Conservation (phyloP, 805 yeast genomes). For the Debaryomyces maramus region DNA sequence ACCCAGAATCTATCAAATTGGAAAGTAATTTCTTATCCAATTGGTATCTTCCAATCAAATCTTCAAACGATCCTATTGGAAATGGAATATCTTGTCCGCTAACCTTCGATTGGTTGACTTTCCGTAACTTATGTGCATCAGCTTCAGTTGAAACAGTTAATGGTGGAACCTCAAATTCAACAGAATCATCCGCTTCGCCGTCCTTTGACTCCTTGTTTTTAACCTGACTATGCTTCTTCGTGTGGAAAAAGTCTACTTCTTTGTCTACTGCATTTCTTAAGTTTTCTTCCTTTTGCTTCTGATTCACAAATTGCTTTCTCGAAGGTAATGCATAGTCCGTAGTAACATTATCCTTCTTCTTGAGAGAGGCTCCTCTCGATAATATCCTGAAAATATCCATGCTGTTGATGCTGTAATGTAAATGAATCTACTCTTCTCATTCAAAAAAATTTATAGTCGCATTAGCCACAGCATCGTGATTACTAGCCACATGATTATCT, state of each 20-base stretch:
- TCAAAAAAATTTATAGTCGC: slow-evolving; percentile 5
- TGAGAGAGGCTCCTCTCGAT: slow-evolving; percentile 80
- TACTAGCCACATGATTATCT: neutral
- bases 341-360: slow-evolving; percentile 45
- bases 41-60: slow-evolving; percentile 66
- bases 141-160: slow-evolving; percentile 49
- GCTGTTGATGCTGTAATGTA: neutral
- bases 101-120: slow-evolving; percentile 63
- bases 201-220: slow-evolving; percentile 16
- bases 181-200: slow-evolving; percentile 29
- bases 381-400: slow-evolving; percentile 92
- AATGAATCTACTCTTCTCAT: slow-evolving; percentile 1
- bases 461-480: slow-evolving; percentile 7
- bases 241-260: slow-evolving; percentile 83
- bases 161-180: slow-evolving; percentile 35
- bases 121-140: slow-evolving; percentile 64
- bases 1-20: slow-evolving; percentile 68
- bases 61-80: slow-evolving; percentile 88
- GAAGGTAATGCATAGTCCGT: slow-evolving; percentile 41
- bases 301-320: slow-evolving; percentile 20
- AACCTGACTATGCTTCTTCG: slow-evolving; percentile 40
- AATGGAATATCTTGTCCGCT: slow-evolving; percentile 85
- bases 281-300: slow-evolving; percentile 36
- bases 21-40: slow-evolving; percentile 57
- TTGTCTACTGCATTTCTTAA: slow-evolving; percentile 54